A percentile compares a stretch with the other conserved stretches of the same genome.
These are phyloP conservation scores for Rhodamnia rubescens DNA, from an alignment of 345 rosid genomes.

Conservation along the genomic window DNA sequence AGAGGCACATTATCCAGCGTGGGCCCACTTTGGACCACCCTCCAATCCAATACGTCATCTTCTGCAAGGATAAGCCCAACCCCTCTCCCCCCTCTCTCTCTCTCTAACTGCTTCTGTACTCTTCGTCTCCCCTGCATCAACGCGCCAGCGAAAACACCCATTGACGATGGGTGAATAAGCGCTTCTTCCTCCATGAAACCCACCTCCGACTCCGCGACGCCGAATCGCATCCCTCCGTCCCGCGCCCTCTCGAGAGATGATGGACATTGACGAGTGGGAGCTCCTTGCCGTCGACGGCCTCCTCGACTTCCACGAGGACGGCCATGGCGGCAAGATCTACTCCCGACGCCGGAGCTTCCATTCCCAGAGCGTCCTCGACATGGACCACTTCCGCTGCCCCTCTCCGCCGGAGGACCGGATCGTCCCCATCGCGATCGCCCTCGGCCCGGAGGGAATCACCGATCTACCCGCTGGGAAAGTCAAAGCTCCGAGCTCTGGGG, in stretches of 20 bases:
- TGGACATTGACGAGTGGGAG: slow-evolving; percentile 94
- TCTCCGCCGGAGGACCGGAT: slow-evolving; percentile 23
- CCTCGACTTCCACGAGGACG: slow-evolving; percentile 35
- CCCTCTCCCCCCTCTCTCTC: background rate
- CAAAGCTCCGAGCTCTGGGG: slow-evolving; percentile 3
- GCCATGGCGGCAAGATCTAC: slow-evolving; percentile 8
- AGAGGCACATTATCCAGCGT: background rate
- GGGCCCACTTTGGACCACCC: background rate
- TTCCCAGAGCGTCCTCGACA: slow-evolving; percentile 18
- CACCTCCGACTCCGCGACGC: background rate
- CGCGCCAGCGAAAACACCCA: background rate
- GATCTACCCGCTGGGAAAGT: background rate
- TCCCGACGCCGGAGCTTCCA: slow-evolving; percentile 17
- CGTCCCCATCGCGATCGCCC: slow-evolving; percentile 43
- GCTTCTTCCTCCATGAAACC: background rate
- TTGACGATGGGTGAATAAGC: background rate
- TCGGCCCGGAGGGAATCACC: slow-evolving; percentile 36
- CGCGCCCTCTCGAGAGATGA: slow-evolving; percentile 17
- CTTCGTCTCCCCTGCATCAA: background rate
- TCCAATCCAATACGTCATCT: slow-evolving; percentile 3
- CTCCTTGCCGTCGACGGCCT: slow-evolving; percentile 42
- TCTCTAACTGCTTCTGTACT: background rate
- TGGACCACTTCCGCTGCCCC: slow-evolving; percentile 38
- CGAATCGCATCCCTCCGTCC: background rate
- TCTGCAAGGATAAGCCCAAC: slow-evolving; percentile 13